Base-by-base conservation (phyloP, 1,284 basidiomycete species). In the Marasmius tenuissimus region DNA sequence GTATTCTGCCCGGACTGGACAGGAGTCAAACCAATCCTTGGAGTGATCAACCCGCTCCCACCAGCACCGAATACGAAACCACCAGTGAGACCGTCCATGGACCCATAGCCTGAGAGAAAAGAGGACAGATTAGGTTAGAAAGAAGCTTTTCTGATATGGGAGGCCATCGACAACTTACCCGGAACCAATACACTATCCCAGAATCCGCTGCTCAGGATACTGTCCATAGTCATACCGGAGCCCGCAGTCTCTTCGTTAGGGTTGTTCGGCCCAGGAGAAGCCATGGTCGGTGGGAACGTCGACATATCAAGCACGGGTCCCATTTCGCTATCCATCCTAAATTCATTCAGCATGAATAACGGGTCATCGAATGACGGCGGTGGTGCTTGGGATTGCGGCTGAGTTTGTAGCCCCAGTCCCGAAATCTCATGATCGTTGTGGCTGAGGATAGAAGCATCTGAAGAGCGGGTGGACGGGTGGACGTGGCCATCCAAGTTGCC, bases 161-260 rank as follows among this genome's bases (percentile, higher is more conserved):
- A 12, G 4, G 27, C 2, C 27, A 27, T 27, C 27, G 27, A 27
- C 27, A 34, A 78, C 87, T 63, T 67, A 91, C 91, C 92, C 68
- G 91, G 92, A 50, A 93, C 87, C 37, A 93, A 82, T 65, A 93
- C 86, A 69, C 81, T 92, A 72, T 93, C 92, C 92, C 91, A 94
- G 72, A 94, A 94, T 47, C 85, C 85, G 61, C 80, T 85, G 65
- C 85, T 88, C 61, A 94, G 77, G 57, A 93, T 88, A 69, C 85
- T 88, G 68, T 93, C 91, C 87, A 93, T 92, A 52, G 89, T 87
- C 63, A 93, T 69, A 72, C 85, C 81, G 48, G 70, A 76, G 71
- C 73, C 81, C 71, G 64, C 64, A 35, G 86, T 82, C 47, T 81
- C 78, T 38, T 75, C 64, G 47, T 82, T 78, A 56, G 76, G 67